A percentile compares a stretch with the other conserved stretches of the same genome.
Evolutionary conservation across 371 early-diverging fungal genomes (phyloP).

Genomic region (Mucor velutinosus): DNA sequence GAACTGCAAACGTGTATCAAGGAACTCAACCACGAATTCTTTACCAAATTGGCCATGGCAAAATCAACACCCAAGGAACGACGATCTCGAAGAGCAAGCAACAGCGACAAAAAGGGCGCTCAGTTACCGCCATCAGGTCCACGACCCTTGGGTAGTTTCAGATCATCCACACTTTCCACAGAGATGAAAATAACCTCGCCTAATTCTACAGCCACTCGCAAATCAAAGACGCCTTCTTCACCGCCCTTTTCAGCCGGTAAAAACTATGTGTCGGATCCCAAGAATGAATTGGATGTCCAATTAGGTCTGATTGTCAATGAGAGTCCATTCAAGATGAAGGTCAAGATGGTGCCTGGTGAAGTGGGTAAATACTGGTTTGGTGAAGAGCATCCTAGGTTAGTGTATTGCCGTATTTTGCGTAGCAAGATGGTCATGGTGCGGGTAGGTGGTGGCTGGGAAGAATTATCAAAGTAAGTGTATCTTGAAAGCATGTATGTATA

Average conservation of each 20-base stretch:
- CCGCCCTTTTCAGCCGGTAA: not conserved
- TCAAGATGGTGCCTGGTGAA: conserved; percentile 50
- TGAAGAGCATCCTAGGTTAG: conserved; percentile 63
- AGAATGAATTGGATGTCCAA: conserved; percentile 48
- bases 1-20: conserved; percentile 46
- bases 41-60: conserved; percentile 49
- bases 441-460: conserved; percentile 82
- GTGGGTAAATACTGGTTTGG: conserved; percentile 78
- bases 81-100: conserved; percentile 6
- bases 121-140: conserved; percentile 2
- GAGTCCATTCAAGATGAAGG: conserved; percentile 41
- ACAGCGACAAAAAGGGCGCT: not conserved
- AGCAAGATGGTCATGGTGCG: conserved; percentile 80
- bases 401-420: conserved; percentile 63
- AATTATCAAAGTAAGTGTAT: conserved; percentile 49
- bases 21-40: conserved; percentile 48
- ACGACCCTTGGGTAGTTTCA: conserved; percentile 13
- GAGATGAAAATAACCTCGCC: conserved; percentile 24
- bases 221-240: conserved; percentile 10
- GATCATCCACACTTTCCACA: conserved; percentile 29
- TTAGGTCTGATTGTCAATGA: conserved; percentile 67
- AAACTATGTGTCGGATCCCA: conserved; percentile 47
- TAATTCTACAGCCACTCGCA: conserved; percentile 2
- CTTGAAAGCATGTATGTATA: not conserved
- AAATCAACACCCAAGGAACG: conserved; percentile 25